Conservation (phyloP, 805 yeast species). For the Ogataea trehaloabstinens region DNA sequence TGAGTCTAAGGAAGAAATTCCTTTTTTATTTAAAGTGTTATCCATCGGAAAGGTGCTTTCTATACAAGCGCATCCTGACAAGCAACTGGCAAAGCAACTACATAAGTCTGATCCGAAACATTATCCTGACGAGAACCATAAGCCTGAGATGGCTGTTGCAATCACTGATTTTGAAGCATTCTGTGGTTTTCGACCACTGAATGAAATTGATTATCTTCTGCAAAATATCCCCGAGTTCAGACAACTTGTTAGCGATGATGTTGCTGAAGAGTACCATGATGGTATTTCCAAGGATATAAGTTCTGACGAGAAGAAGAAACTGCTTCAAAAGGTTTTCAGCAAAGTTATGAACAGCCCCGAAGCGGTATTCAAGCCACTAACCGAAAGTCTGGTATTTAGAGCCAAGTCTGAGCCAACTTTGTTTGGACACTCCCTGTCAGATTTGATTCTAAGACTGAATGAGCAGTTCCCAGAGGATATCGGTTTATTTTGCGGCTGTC, state of each 20-base stretch:
- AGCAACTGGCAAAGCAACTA: constrained; percentile 70
- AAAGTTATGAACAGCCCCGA: constrained; percentile 84
- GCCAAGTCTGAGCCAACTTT: constrained; percentile 57
- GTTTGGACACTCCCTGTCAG: constrained; percentile 62
- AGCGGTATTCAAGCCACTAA: constrained; percentile 49
- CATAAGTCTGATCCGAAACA: constrained; percentile 84
- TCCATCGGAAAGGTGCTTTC: constrained; percentile 90
- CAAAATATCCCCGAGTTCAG: constrained; percentile 73
- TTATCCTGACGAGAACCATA: constrained; percentile 97
- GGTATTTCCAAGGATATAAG: constrained; percentile 42
- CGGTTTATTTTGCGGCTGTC: constrained; percentile 94
- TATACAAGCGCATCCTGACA: constrained; percentile 98
- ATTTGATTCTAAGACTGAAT: constrained; percentile 72
- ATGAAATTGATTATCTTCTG: constrained; percentile 68
- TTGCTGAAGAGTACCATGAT: constrained; percentile 50
- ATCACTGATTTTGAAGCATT: constrained; percentile 95
- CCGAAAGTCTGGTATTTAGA: constrained; percentile 64
- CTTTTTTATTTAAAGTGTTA: constrained; percentile 90
- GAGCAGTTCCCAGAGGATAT: constrained; percentile 90
- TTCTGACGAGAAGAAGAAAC: constrained; percentile 61
- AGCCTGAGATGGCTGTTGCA: constrained; percentile 99
- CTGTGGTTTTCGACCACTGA: constrained; percentile 94
- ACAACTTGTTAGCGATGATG: constrained; percentile 63
- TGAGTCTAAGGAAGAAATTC: constrained; percentile 69
- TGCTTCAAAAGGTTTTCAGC: constrained; percentile 73